Conservation (phyloP, 2,329 filamentous ascomycete species). For the Exophiala mesophila region DNA sequence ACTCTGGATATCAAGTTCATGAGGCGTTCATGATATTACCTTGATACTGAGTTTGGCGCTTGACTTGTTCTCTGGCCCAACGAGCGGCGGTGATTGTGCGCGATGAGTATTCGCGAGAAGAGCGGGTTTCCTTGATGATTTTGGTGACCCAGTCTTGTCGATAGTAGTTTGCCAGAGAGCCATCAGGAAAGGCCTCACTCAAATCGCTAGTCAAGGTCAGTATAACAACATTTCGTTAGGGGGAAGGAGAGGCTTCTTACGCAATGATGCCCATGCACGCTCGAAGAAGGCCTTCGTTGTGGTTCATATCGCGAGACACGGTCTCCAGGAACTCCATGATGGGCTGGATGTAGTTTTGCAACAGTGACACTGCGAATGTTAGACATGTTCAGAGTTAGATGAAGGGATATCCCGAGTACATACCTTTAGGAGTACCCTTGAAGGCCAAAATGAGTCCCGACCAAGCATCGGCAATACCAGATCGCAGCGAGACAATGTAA, state of each 20-base stretch:
- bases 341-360: conserved; percentile 72
- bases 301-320: conserved; percentile 76
- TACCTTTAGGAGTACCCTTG: conserved; percentile 58
- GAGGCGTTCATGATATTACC: conserved; percentile 28
- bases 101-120: conserved; percentile 76
- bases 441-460: conserved; percentile 93
- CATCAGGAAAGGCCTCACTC: conserved; percentile 86
- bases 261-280: conserved; percentile 97
- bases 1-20: conserved; percentile 22
- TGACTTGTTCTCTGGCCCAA: conserved; percentile 96
- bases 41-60: conserved; percentile 60
- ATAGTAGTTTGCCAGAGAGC: conserved; percentile 79
- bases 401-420: conserved; percentile 22
- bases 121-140: conserved; percentile 87
- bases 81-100: conserved; percentile 91
- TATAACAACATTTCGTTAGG: too few relatives aligned
- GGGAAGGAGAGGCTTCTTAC: too few relatives aligned
- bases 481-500: conserved; percentile 88
- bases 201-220: conserved; percentile 65
- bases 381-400: conserved; percentile 7
- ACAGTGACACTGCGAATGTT: conserved; percentile 53
- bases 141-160: conserved; percentile 83
- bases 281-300: conserved; percentile 85
- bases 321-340: conserved; percentile 84
- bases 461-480: conserved; percentile 99